A percentile compares a stretch with the other conserved stretches of the same genome.
These are phyloP conservation scores for Rubia tinctorum DNA, from an alignment of 305 asterid genomes.

Conservation along the genomic window DNA sequence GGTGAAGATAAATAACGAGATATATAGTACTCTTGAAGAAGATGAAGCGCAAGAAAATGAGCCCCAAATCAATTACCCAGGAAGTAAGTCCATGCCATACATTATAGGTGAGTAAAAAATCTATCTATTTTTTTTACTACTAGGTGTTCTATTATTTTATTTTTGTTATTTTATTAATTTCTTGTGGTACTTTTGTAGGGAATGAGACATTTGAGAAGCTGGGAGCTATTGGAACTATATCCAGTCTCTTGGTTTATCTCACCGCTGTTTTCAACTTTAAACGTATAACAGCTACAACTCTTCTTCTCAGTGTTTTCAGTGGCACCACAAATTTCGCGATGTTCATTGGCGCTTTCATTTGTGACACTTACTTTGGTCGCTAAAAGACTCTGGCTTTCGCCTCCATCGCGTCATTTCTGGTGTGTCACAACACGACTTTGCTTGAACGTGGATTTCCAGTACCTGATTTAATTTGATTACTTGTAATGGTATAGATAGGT, in stretches of 20 bases:
- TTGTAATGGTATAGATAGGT: not conserved
- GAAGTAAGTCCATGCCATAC: constrained; percentile 22
- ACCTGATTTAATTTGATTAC: not conserved
- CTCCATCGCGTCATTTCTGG: constrained; percentile 68
- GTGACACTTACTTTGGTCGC: constrained; percentile 80
- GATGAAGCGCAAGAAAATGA: not conserved
- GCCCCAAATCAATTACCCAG: constrained; percentile 15
- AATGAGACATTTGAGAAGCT: constrained; percentile 90
- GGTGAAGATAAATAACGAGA: not conserved
- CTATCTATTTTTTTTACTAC: not conserved
- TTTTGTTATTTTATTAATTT: not conserved
- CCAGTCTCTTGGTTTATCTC: constrained; percentile 63
- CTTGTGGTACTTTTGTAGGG: constrained; percentile 29
- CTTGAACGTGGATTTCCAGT: not conserved
- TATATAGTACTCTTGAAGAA: not conserved
- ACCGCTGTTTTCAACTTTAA: constrained; percentile 65
- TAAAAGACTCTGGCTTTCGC: constrained; percentile 58
- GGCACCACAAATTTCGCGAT: constrained; percentile 79
- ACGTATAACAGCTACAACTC: constrained; percentile 42
- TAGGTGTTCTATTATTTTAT: not conserved
- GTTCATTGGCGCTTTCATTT: constrained; percentile 58
- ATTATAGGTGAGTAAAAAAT: not conserved
- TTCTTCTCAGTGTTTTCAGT: constrained; percentile 50
- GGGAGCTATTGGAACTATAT: constrained; percentile 61
- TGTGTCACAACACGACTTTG: constrained; percentile 7